Evolutionary conservation across 2,329 filamentous ascomycete genomes (phyloP).

Genomic region (Kalaharituber pfeilii): DNA sequence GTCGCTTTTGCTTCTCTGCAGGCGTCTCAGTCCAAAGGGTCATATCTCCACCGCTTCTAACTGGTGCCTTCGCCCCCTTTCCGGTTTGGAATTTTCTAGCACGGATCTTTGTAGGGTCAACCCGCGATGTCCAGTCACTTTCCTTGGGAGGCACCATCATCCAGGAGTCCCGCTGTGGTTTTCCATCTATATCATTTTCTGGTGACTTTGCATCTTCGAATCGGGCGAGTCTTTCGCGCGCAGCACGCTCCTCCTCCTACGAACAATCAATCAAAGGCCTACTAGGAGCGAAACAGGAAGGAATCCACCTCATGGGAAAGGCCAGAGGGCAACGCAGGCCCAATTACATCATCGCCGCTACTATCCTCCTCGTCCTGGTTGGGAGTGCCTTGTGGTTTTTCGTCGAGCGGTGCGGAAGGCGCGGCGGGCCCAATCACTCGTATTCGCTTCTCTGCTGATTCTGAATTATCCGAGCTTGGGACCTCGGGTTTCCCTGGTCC

Average conservation of each 20-base stretch:
- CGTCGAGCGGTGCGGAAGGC: constrained; percentile 34
- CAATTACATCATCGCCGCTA: constrained; percentile 28
- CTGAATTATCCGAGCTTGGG: constrained; percentile 28
- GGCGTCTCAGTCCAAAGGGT: constrained; percentile 84
- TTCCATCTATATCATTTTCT: constrained; percentile 24
- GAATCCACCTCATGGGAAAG: constrained; percentile 8
- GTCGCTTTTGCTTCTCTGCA: constrained; percentile 62
- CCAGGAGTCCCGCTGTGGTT: constrained; percentile 62
- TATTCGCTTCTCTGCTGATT: constrained; percentile 31
- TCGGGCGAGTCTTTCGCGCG: too few relatives aligned
- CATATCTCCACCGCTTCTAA: constrained; percentile 31
- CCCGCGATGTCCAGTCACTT: constrained; percentile 37
- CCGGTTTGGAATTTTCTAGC: constrained; percentile 67
- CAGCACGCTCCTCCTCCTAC: neutral
- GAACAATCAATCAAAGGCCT: neutral
- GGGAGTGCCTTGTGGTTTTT: constrained; percentile 29
- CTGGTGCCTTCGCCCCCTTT: constrained; percentile 36
- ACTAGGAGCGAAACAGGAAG: neutral
- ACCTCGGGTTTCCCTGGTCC: constrained; percentile 26
- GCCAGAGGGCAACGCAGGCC: constrained; percentile 27
- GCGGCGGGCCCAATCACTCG: constrained; percentile 39
- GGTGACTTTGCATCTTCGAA: neutral
- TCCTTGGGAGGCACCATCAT: constrained; percentile 54
- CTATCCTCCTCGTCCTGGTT: constrained; percentile 23
- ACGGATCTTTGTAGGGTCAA: constrained; percentile 70